Percentiles rank a stretch among this genome's conserved stretches.
Conservation (phyloP, 2,329 filamentous ascomycete species). For the Cladosporium sphaerospermum region DNA sequence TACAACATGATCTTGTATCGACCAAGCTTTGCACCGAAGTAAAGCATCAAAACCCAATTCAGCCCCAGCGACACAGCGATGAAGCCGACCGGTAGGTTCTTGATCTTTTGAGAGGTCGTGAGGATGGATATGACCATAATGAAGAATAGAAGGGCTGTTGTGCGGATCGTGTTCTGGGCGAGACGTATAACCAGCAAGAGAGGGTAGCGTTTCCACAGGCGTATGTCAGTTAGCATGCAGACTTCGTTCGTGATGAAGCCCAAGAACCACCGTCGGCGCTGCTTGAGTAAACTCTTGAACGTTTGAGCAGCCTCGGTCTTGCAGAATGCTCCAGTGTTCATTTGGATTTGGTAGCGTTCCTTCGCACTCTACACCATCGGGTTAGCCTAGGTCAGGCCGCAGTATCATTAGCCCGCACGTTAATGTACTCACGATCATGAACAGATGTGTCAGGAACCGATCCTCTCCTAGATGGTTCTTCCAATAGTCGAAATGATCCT, state of each 20-base stretch:
- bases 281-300: conserved; percentile 79
- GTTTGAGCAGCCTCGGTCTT: conserved; percentile 96
- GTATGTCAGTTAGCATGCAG: conserved; percentile 92
- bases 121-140: conserved; percentile 83
- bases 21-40: conserved; percentile 80
- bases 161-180: conserved; percentile 93
- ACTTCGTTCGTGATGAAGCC: conserved; percentile 92
- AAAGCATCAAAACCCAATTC: conserved; percentile 94
- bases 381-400: no score
- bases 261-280: conserved; percentile 91
- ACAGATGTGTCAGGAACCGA: conserved; percentile 92
- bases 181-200: conserved; percentile 80
- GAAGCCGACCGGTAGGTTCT: conserved; percentile 82
- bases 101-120: conserved; percentile 71
- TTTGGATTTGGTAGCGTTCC: conserved; percentile 89
- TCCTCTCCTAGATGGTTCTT: conserved; percentile 95
- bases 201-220: conserved; percentile 87
- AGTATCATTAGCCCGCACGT: no score
- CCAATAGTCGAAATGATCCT: conserved; percentile 92
- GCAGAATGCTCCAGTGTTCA: conserved; percentile 96
- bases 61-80: conserved; percentile 87
- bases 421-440: conserved; percentile 71
- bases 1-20: conserved; percentile 94
- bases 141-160: conserved; percentile 88
- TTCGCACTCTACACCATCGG: conserved; percentile 49